Evolutionary conservation across 805 yeast genomes (phyloP).

Genomic region (Sugiyamaella floridensis): DNA sequence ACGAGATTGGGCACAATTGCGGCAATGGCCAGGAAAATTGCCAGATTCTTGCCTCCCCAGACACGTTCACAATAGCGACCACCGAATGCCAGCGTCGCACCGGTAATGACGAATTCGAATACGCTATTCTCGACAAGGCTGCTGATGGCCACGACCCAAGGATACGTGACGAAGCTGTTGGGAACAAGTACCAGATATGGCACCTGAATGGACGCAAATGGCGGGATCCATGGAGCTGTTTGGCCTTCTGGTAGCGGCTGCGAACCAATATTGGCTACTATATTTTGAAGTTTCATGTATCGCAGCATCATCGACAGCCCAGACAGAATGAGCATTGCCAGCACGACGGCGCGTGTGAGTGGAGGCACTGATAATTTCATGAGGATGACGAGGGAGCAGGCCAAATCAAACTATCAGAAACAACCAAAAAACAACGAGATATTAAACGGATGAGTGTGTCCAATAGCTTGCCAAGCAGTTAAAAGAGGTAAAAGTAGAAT

Average conservation of each 20-base stretch:
- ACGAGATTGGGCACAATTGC: slow-evolving; percentile 33
- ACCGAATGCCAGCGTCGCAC: slow-evolving; percentile 42
- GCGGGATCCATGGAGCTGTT: background rate
- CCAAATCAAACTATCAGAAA: too few species aligned
- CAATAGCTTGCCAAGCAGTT: too few species aligned
- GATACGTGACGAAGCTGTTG: slow-evolving; percentile 25
- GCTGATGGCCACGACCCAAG: slow-evolving; percentile 47
- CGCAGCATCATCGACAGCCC: slow-evolving; percentile 3
- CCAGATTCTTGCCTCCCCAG: slow-evolving; percentile 53
- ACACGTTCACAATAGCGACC: slow-evolving; percentile 59
- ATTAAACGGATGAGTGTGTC: too few species aligned
- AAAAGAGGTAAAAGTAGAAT: too few species aligned
- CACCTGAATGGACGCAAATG: slow-evolving; percentile 8
- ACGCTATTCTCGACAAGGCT: slow-evolving; percentile 42
- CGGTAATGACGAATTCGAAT: slow-evolving; percentile 31
- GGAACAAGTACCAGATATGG: slow-evolving; percentile 18
- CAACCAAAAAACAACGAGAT: too few species aligned
- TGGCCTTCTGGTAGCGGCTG: background rate
- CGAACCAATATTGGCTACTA: background rate
- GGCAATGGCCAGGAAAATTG: slow-evolving; percentile 40
- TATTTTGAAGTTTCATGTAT: slow-evolving; percentile 1
- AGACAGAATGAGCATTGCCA: slow-evolving; percentile 4
- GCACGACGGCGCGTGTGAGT: slow-evolving; percentile 11
- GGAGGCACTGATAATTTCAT: slow-evolving; percentile 15
- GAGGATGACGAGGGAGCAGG: background rate